A percentile compares a stretch with the other conserved stretches of the same genome.
phyloP scores from a whole-genome alignment of 805 yeast species.

The Candida golubevii region DNA sequence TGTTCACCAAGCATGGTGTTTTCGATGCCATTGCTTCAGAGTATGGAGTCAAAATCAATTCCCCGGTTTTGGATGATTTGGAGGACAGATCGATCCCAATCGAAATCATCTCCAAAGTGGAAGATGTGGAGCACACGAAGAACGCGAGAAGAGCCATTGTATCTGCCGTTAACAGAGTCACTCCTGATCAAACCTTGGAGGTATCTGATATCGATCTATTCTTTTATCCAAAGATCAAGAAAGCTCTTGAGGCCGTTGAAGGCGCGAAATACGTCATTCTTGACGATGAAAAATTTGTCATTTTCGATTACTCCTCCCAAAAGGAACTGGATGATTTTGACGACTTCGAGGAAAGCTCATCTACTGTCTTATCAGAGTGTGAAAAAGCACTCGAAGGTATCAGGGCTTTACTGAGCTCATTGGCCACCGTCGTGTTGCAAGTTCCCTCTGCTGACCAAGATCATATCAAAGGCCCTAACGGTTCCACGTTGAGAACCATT shows the following conservation, averaged over 20 bases:
- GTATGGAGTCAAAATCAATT: conserved; percentile 35
- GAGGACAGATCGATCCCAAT: conserved; percentile 48
- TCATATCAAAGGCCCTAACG: conserved; percentile 56
- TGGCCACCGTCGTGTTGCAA: conserved; percentile 47
- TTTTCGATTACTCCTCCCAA: conserved; percentile 51
- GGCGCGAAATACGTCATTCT: conserved; percentile 58
- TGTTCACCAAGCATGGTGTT: conserved; percentile 50
- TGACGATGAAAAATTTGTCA: conserved; percentile 43
- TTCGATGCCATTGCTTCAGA: conserved; percentile 40
- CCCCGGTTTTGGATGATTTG: conserved; percentile 37
- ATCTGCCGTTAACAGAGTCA: conserved; percentile 61
- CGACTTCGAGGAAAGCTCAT: conserved; percentile 66
- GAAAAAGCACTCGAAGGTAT: conserved; percentile 52
- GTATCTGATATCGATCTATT: conserved; percentile 66
- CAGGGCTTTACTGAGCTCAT: conserved; percentile 53
- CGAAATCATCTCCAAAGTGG: conserved; percentile 52
- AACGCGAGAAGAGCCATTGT: conserved; percentile 70
- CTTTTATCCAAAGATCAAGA: conserved; percentile 45
- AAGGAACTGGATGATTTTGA: conserved; percentile 37
- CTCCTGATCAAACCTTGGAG: conserved; percentile 59
- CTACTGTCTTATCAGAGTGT: conserved; percentile 50
- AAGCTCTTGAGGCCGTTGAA: conserved; percentile 35
- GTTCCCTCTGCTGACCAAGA: conserved; percentile 56
- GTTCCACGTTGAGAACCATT: conserved; percentile 50
- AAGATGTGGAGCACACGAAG: conserved; percentile 48